Conservation (phyloP, 2,329 filamentous ascomycete species). For the Ceratocystis diversiconidia region DNA sequence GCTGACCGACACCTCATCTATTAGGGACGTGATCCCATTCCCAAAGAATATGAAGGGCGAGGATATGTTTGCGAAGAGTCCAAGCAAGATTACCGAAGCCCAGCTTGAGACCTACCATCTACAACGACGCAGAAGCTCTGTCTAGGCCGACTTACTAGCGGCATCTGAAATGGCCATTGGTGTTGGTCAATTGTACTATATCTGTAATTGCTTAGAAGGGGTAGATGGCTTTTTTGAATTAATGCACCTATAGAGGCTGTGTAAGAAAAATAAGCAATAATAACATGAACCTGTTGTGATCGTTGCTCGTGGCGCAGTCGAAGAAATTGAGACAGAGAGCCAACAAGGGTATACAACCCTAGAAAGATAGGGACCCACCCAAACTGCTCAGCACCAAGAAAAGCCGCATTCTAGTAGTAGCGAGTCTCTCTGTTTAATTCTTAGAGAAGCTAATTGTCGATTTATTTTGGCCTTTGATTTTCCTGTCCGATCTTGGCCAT, state of each 20-base stretch:
- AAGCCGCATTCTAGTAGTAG: conserved; percentile 9
- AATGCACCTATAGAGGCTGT: conserved; percentile 1
- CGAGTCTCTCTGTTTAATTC: not conserved
- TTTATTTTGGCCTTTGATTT: not conserved
- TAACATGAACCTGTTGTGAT: not conserved
- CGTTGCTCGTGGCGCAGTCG: conserved; percentile 2
- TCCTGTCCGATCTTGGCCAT: not conserved
- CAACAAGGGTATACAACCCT: not conserved
- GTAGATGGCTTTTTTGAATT: not conserved
- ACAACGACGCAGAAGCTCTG: conserved; percentile 20
- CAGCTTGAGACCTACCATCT: conserved; percentile 37
- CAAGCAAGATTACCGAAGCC: conserved; percentile 49
- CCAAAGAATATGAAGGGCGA: conserved; percentile 87
- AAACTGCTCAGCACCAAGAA: conserved; percentile 6
- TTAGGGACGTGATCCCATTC: conserved; percentile 91
- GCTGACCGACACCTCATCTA: conserved; percentile 59
- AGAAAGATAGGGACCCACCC: not conserved
- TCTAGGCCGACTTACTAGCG: not conserved
- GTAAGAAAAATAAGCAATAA: not conserved
- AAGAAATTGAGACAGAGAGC: too few relatives aligned
- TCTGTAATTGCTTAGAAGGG: not conserved
- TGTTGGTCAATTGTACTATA: conserved; percentile 1
- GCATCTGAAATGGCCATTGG: conserved; percentile 3
- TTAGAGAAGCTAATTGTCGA: not conserved
- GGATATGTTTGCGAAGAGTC: conserved; percentile 69